Evolutionary conservation across 1,284 basidiomycete species (phyloP).

Genomic region (Puccinia polysora): DNA sequence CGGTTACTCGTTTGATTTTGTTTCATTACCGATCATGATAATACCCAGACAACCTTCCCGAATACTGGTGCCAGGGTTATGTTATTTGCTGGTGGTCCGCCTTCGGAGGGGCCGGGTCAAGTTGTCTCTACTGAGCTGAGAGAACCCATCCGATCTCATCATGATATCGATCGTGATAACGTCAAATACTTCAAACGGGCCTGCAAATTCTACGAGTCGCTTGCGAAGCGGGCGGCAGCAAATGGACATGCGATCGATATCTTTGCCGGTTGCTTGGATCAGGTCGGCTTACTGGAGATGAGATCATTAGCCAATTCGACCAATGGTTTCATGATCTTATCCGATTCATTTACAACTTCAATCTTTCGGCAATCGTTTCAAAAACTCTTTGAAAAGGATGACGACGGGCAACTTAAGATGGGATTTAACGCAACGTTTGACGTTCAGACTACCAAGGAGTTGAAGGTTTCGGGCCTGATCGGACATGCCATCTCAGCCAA

Average conservation of each 20-base stretch:
- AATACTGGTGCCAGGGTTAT: slow-evolving; percentile 95
- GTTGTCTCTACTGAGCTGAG: slow-evolving; percentile 93
- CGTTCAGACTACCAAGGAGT: slow-evolving; percentile 95
- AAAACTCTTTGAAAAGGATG: slow-evolving; percentile 87
- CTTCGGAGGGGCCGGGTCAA: slow-evolving; percentile 93
- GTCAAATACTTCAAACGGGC: slow-evolving; percentile 98
- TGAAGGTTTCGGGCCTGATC: slow-evolving; percentile 96
- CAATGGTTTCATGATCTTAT: slow-evolving; percentile 91
- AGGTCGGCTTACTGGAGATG: slow-evolving; percentile 97
- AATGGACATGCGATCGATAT: slow-evolving; percentile 94
- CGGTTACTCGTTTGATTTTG: neutral
- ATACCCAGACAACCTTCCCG: slow-evolving; percentile 74
- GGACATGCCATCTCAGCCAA: slow-evolving; percentile 95
- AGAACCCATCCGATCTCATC: slow-evolving; percentile 96
- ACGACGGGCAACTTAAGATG: slow-evolving; percentile 87
- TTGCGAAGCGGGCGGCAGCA: slow-evolving; percentile 87
- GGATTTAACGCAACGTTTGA: slow-evolving; percentile 99
- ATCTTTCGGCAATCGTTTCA: slow-evolving; percentile 99
- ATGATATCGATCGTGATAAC: slow-evolving; percentile 96
- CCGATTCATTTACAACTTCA: slow-evolving; percentile 95
- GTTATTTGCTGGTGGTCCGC: slow-evolving; percentile 93
- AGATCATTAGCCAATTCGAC: slow-evolving; percentile 90
- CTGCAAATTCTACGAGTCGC: slow-evolving; percentile 92
- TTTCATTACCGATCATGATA: neutral
- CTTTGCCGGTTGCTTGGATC: slow-evolving; percentile 95